Base-by-base conservation (phyloP, 148 eudicot genomes). In the Rhododendron simsii region DNA sequence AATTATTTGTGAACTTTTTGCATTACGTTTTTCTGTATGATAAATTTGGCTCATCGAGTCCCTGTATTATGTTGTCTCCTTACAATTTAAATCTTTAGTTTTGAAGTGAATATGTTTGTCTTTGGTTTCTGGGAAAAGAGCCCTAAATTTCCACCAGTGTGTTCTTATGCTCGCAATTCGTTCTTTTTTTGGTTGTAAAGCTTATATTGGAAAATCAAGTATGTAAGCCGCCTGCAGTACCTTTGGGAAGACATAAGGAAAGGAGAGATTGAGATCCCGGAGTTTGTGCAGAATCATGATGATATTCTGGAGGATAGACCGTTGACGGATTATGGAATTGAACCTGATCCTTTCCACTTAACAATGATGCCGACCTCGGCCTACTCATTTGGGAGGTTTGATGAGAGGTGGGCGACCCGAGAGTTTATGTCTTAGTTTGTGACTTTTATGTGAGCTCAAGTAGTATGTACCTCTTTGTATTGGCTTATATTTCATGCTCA, bases 211-310 rank as follows among this genome's bases (percentile, higher is more conserved):
- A 97, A 95, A 89, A 91, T 97, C 87, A 95, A 94, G 92, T 97
- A 97, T 45, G 91, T 95, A 50, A 95, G 96, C 91, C 93, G 98
- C 81, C 92, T 96, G 86, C 98, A 96, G 81, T 95, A 96, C 88
- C 95, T 95, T 21, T 95, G 99, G 99, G 96, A 97, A 47, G 95
- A 95, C 83, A 90, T 97, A 83, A 97, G 92, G 93, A 93, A 94
- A 87, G 96, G 93, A 84, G 93, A 93, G 79, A 69, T 93, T 37
- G 98, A 97, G 90, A 93, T 95, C 85, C 98, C 98, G 0, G 98
- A 93, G 39, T 95, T 97, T 87, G 99, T 97, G 88, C 89, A 88
- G 84, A 80, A 87, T 37, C 99, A 97, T n/a, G 98, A 97, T 74
- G 90, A 93, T 80, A 82, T 97, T 85, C 93, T 97, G 3, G 98